Percentiles rank a stretch among this genome's conserved stretches.
Conservation (phyloP, 2,329 filamentous ascomycete genomes). For the Capronia epimyces region DNA sequence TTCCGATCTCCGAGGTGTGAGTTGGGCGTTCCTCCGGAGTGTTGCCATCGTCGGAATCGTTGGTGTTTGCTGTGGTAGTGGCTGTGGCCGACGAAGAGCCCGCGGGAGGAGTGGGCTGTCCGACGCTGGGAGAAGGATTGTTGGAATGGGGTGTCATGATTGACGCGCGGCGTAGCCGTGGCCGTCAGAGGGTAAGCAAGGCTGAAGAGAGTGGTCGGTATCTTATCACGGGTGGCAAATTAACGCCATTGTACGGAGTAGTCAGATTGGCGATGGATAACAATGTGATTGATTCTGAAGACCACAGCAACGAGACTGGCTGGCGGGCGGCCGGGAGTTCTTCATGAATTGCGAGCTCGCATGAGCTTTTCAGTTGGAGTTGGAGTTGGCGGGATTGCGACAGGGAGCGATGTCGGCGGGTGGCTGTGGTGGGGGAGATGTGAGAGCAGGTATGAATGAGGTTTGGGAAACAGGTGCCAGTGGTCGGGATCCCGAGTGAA, state of each 20-base stretch:
- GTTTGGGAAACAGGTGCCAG: too few relatives aligned
- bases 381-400: too few relatives aligned
- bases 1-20: slow-evolving; percentile 40
- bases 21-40: slow-evolving; percentile 26
- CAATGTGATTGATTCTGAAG: neutral
- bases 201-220: neutral
- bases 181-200: neutral
- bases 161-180: neutral
- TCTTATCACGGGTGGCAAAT: neutral
- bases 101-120: slow-evolving; percentile 23
- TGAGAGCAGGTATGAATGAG: too few relatives aligned
- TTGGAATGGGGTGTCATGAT: slow-evolving; percentile 22
- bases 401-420: too few relatives aligned
- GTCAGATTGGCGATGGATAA: neutral
- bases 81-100: slow-evolving; percentile 13
- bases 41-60: slow-evolving; percentile 24
- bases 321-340: neutral
- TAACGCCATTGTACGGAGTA: neutral
- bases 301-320: neutral
- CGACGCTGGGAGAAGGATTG: slow-evolving; percentile 22
- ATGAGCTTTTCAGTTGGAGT: too few relatives aligned
- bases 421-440: too few relatives aligned
- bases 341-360: too few relatives aligned
- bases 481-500: too few relatives aligned
- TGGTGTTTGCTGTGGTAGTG: slow-evolving; percentile 16